These are phyloP conservation scores for Termitomyces sp. DNA, from an alignment of 768 basidiomycete species.

Conservation along the genomic window DNA sequence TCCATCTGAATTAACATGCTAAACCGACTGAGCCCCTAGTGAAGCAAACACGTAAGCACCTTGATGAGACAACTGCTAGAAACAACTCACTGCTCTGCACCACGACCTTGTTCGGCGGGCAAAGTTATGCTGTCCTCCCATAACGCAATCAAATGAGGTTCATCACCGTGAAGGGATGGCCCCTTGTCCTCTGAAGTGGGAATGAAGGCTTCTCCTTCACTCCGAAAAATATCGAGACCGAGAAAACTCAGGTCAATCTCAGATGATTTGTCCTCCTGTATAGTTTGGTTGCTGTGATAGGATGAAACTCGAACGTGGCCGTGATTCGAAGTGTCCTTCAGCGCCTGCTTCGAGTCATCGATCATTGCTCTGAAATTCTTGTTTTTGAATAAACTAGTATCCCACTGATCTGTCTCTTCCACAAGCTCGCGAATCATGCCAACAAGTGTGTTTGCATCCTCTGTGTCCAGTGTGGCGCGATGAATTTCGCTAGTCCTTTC, in stretches of 20 bases:
- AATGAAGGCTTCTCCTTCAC: conserved; percentile 6
- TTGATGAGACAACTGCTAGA: background rate
- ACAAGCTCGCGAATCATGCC: conserved; percentile 43
- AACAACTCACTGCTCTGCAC: background rate
- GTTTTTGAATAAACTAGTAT: conserved; percentile 41
- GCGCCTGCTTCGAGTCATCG: conserved; percentile 20
- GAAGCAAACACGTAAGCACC: background rate
- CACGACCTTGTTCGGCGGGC: background rate
- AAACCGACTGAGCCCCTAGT: conserved; percentile 4
- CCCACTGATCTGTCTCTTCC: conserved; percentile 47
- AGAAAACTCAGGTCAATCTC: conserved; percentile 19
- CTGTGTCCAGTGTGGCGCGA: conserved; percentile 6
- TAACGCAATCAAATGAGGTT: conserved; percentile 11
- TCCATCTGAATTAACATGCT: conserved; percentile 4
- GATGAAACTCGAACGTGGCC: background rate
- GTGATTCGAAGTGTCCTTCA: background rate
- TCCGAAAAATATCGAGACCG: conserved; percentile 17
- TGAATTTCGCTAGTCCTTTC: background rate
- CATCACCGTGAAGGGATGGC: background rate
- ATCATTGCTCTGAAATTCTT: conserved; percentile 42
- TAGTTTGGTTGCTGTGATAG: background rate
- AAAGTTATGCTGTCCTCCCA: conserved; percentile 14
- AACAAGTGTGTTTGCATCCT: conserved; percentile 28
- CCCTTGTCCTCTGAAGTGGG: conserved; percentile 4
- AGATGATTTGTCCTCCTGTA: conserved; percentile 9